These are phyloP conservation scores for Hanseniaspora sp. DNA, from an alignment of 1,139 yeast genomes.

Conservation along the genomic window DNA sequence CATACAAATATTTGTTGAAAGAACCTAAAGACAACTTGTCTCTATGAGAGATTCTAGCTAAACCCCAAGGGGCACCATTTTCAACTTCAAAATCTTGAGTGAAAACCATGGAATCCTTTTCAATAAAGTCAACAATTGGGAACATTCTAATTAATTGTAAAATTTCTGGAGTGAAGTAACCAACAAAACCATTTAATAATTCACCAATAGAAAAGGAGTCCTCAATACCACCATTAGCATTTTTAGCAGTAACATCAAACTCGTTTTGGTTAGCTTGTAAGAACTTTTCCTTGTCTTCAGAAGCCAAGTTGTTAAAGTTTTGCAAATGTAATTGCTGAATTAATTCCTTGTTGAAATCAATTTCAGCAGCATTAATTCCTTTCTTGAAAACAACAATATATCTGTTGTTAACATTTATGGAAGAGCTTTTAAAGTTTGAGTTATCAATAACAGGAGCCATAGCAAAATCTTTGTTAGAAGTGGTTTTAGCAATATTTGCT, in stretches of 20 bases:
- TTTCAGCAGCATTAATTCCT: slow-evolving; percentile 40
- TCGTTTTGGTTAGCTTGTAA: slow-evolving; percentile 19
- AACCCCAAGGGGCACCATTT: slow-evolving; percentile 92
- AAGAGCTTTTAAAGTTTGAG: slow-evolving; percentile 20
- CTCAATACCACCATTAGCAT: slow-evolving; percentile 45
- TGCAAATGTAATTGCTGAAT: slow-evolving; percentile 32
- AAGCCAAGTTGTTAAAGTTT: slow-evolving; percentile 18
- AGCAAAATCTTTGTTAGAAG: slow-evolving; percentile 19
- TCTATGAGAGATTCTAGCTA: slow-evolving; percentile 89
- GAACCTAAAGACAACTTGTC: slow-evolving; percentile 61
- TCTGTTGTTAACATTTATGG: slow-evolving; percentile 37
- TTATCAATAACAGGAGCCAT: slow-evolving; percentile 23
- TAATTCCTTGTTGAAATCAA: slow-evolving; percentile 55
- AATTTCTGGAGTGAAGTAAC: slow-evolving; percentile 61
- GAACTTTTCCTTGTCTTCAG: slow-evolving; percentile 17
- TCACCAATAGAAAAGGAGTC: slow-evolving; percentile 54
- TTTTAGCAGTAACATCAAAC: slow-evolving; percentile 20
- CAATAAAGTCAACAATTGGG: slow-evolving; percentile 68
- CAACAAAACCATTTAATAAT: slow-evolving; percentile 54
- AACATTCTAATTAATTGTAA: slow-evolving; percentile 58
- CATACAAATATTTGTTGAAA: slow-evolving; percentile 78
- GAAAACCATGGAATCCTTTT: slow-evolving; percentile 65
- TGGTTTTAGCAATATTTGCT: slow-evolving; percentile 15
- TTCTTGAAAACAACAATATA: slow-evolving; percentile 71
- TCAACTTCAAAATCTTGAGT: slow-evolving; percentile 55